These are phyloP conservation scores for Limnanthes douglasii DNA, from an alignment of 345 rosid species.

Conservation along the genomic window DNA sequence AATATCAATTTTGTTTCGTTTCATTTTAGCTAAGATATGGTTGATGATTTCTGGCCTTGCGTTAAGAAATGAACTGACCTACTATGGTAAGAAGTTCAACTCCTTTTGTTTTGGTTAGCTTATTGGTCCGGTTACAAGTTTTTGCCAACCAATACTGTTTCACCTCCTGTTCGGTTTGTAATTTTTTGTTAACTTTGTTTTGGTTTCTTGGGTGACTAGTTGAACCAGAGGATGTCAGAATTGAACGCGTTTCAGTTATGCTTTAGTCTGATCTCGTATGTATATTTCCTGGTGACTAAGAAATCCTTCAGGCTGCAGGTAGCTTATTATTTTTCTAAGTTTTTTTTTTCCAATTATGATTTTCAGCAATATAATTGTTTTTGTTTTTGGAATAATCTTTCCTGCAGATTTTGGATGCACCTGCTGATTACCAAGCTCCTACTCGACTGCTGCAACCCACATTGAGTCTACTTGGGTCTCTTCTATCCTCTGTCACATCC, in stretches of 20 bases:
- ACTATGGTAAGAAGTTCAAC: too few species aligned
- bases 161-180: conserved; percentile 2
- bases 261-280: conserved; percentile 68
- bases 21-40: too few species aligned
- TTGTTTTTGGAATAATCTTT: conserved; percentile 6
- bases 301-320: conserved; percentile 75
- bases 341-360: not conserved
- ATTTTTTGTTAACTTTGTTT: conserved; percentile 2
- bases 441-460: conserved; percentile 58
- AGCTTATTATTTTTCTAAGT: not conserved
- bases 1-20: too few species aligned
- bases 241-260: conserved; percentile 40
- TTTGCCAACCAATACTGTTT: conserved; percentile 4
- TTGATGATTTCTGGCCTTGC: too few species aligned
- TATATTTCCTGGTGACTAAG: conserved; percentile 72
- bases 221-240: conserved; percentile 39
- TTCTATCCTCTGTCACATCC: conserved; percentile 45
- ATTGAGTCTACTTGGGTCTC: conserved; percentile 38
- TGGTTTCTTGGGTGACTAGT: conserved; percentile 4
- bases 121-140: conserved; percentile 5
- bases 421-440: conserved; percentile 21
- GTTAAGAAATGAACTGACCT: too few species aligned
- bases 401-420: conserved; percentile 39
- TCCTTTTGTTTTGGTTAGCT: too few species aligned
- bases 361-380: not conserved